These are phyloP conservation scores for Chaetomium cochliodes DNA, from an alignment of 495 filamentous ascomycete species.

Conservation along the genomic window DNA sequence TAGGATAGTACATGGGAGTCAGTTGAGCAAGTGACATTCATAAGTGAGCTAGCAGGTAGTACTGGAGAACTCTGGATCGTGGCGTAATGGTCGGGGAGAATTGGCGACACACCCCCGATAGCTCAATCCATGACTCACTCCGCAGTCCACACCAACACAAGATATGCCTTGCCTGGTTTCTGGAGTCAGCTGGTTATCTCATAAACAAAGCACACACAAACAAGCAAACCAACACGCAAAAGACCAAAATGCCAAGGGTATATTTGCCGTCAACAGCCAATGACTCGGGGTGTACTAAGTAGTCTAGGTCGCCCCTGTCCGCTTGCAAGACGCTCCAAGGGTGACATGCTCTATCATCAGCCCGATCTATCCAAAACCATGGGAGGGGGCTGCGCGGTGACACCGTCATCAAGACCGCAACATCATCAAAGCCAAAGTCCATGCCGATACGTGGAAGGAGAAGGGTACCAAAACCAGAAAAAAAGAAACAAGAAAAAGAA, in stretches of 20 bases:
- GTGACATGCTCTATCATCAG: not conserved
- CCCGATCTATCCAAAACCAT: not conserved
- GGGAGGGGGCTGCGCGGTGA: not conserved
- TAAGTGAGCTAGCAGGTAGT: no score
- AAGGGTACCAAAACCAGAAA: not conserved
- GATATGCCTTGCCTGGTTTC: no score
- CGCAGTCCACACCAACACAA: no score
- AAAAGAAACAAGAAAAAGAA: not conserved
- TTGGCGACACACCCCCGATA: no score
- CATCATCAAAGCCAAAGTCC: not conserved
- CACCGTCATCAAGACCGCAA: not conserved
- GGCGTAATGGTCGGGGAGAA: no score
- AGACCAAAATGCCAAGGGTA: not conserved
- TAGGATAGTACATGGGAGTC: no score
- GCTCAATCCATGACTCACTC: no score
- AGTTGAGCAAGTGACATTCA: no score
- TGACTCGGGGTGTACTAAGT: not conserved
- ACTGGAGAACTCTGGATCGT: no score
- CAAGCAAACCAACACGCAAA: not conserved
- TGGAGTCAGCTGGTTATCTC: no score
- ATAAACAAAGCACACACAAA: no score
- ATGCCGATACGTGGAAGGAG: not conserved
- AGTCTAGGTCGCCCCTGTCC: not conserved
- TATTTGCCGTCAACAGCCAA: slow-evolving; percentile 1
- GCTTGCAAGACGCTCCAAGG: not conserved